phyloP scores from a whole-genome alignment of 495 filamentous ascomycete species.

The Paragyromitra xinjiangensis region DNA sequence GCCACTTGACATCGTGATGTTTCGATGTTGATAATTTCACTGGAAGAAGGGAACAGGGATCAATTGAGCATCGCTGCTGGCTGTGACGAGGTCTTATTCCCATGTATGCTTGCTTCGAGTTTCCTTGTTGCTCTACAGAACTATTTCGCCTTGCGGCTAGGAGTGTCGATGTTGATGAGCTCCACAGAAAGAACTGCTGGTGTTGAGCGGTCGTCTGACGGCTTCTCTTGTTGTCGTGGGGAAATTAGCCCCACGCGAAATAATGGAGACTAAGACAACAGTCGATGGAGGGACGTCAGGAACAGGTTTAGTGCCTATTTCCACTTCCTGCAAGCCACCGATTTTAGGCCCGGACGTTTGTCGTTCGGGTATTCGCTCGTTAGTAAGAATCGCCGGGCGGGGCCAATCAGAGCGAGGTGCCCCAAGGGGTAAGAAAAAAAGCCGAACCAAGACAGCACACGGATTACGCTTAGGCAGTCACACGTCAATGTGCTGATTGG shows the following conservation, averaged over 20 bases:
- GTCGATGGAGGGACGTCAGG: slow-evolving; percentile 48
- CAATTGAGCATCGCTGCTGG: slow-evolving; percentile 4
- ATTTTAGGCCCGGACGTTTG: slow-evolving; percentile 52
- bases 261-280: slow-evolving; percentile 37
- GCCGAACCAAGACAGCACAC: slow-evolving; percentile 53
- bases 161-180: slow-evolving; percentile 3
- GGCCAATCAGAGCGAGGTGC: slow-evolving; percentile 33
- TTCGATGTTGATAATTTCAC: slow-evolving; percentile 26
- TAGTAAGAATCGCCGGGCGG: slow-evolving; percentile 45
- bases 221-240: slow-evolving; percentile 38
- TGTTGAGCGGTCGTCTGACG: slow-evolving; percentile 33
- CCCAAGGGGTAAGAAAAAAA: slow-evolving; percentile 48
- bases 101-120: slow-evolving; percentile 11
- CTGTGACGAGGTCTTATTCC: slow-evolving; percentile 16
- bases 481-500: slow-evolving; percentile 47
- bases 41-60: slow-evolving; percentile 17
- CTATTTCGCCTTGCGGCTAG: neutral
- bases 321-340: slow-evolving; percentile 53
- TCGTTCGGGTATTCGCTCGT: slow-evolving; percentile 49
- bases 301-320: slow-evolving; percentile 52
- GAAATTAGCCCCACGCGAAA: slow-evolving; percentile 51
- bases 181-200: slow-evolving; percentile 23
- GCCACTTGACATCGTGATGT: slow-evolving; percentile 25
- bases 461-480: slow-evolving; percentile 49
- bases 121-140: slow-evolving; percentile 9